Evolutionary conservation across 306 rosid genomes (phyloP).

Genomic region (Cicer cuneatum): DNA sequence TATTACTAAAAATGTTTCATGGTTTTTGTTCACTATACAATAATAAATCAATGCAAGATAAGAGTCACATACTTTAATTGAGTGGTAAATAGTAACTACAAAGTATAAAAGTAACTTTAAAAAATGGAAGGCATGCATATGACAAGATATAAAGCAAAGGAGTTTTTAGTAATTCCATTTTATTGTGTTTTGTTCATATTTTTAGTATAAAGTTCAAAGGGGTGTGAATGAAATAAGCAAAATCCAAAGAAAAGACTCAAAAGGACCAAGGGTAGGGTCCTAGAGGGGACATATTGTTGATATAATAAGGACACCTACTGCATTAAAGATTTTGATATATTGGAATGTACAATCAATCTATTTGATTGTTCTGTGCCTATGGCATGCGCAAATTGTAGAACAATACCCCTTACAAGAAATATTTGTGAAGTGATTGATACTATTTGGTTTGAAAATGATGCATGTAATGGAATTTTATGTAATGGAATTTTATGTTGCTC

Average conservation of each 20-base stretch:
- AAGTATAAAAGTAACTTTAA: conserved; percentile 36
- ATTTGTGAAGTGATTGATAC: conserved; percentile 48
- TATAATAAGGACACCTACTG: conserved; percentile 34
- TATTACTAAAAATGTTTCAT: neutral
- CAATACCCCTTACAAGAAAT: conserved; percentile 46
- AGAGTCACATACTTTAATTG: neutral
- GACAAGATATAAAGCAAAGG: neutral
- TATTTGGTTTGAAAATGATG: conserved; percentile 53
- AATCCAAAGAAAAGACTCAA: conserved; percentile 43
- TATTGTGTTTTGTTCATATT: conserved; percentile 10
- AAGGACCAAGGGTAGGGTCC: conserved; percentile 45
- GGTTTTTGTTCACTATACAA: neutral
- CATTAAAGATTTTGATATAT: conserved; percentile 52
- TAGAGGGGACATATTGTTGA: conserved; percentile 42
- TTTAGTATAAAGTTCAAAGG: conserved; percentile 33
- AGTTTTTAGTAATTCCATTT: conserved; percentile 21
- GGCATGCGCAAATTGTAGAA: conserved; percentile 65
- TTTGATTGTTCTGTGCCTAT: conserved; percentile 55
- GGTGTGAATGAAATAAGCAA: conserved; percentile 15
- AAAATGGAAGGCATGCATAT: conserved; percentile 21
- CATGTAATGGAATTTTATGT: conserved; percentile 1
- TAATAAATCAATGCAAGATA: conserved; percentile 27
- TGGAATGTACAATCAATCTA: conserved; percentile 52
- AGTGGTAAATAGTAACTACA: conserved; percentile 21
- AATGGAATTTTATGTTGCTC: neutral